Conservation (phyloP, 140 eudicot species). For the Bidens hawaiensis region DNA sequence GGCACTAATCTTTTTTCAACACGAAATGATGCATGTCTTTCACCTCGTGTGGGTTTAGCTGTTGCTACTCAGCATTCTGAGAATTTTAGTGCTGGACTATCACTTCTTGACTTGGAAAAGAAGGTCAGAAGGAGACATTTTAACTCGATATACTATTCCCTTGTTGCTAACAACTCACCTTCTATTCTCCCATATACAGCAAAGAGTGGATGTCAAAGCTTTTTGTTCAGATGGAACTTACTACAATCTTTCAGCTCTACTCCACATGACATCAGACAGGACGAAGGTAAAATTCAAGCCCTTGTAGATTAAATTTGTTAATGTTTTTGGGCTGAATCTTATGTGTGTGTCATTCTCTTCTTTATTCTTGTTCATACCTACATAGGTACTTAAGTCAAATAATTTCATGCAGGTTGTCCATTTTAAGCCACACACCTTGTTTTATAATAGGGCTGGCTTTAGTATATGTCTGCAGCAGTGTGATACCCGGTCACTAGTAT, state of each 20-base stretch:
- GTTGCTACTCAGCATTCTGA: slow-evolving; percentile 81
- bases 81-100: slow-evolving; percentile 71
- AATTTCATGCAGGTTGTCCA: slow-evolving; percentile 69
- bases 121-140: slow-evolving; percentile 45
- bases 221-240: slow-evolving; percentile 82
- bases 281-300: slow-evolving; percentile 57
- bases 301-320: not conserved
- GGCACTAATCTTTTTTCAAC: slow-evolving; percentile 84
- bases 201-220: slow-evolving; percentile 93
- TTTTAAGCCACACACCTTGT: slow-evolving; percentile 91
- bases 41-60: slow-evolving; percentile 90
- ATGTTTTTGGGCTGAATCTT: not conserved
- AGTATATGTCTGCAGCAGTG: slow-evolving; percentile 75
- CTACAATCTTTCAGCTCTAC: slow-evolving; percentile 77
- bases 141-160: not conserved
- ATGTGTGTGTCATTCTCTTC: not conserved
- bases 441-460: slow-evolving; percentile 64
- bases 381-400: not conserved
- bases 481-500: slow-evolving; percentile 52
- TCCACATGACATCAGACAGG: slow-evolving; percentile 93
- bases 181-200: slow-evolving; percentile 41
- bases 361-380: slow-evolving; percentile 7
- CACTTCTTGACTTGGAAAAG: slow-evolving; percentile 95
- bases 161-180: slow-evolving; percentile 4
- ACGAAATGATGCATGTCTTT: slow-evolving; percentile 77